phyloP scores from a whole-genome alignment of 352 stramenopile genomes.

The Thraustotheca clavata region DNA sequence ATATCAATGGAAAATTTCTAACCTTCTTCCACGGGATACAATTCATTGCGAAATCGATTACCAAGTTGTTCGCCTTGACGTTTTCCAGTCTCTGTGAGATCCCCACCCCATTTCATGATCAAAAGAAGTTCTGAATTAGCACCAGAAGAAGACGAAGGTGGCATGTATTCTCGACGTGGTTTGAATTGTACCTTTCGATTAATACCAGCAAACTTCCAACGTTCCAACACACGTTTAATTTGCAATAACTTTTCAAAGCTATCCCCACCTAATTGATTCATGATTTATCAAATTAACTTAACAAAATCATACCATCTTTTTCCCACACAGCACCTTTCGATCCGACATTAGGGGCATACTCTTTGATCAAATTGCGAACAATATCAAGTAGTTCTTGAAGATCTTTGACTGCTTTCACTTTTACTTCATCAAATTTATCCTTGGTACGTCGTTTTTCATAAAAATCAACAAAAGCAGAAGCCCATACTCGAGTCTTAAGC shows the following conservation, averaged over 20 bases:
- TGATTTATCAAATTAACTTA: background rate
- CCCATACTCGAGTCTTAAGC: constrained; percentile 89
- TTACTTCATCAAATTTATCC: constrained; percentile 77
- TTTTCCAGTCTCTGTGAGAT: constrained; percentile 97
- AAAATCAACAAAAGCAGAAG: constrained; percentile 77
- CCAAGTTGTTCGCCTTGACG: constrained; percentile 94
- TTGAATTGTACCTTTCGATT: constrained; percentile 96
- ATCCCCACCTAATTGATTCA: constrained; percentile 41
- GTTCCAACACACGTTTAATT: constrained; percentile 94
- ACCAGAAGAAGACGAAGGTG: constrained; percentile 5
- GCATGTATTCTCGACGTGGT: constrained; percentile 52
- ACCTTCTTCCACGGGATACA: constrained; percentile 84
- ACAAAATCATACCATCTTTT: constrained; percentile 26
- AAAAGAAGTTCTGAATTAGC: constrained; percentile 85
- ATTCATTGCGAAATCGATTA: constrained; percentile 82
- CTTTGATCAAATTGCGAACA: constrained; percentile 70
- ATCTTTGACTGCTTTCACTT: constrained; percentile 73
- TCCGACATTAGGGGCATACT: constrained; percentile 64
- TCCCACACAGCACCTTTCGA: constrained; percentile 83
- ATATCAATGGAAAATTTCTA: background rate
- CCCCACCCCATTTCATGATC: constrained; percentile 99
- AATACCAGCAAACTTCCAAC: constrained; percentile 95
- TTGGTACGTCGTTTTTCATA: constrained; percentile 56
- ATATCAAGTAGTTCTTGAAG: constrained; percentile 76
- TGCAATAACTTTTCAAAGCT: constrained; percentile 90